Evolutionary conservation across 331 rosid genomes (phyloP), one percentile per base, ranked within the genome.

Genomic region (Malus hybrid): DNA sequence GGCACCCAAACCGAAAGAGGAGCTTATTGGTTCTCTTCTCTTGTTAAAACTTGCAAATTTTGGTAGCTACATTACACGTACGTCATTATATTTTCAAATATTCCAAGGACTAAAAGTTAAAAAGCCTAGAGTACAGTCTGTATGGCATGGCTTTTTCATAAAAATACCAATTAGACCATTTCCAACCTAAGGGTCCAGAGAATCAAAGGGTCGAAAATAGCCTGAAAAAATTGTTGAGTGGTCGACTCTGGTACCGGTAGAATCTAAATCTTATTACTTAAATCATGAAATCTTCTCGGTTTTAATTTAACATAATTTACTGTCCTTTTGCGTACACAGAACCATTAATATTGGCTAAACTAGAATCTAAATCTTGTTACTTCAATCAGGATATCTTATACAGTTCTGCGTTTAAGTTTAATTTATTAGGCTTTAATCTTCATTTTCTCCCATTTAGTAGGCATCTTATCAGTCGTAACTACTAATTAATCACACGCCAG

Each of bases 321-420:
- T 11, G 44, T 59, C 54, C 42, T 24, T 15, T 14, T 19, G 44
- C 9, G 13, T 55, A 27, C 63, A 4, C 34, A 34, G 2, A 55
- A 11, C 33, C 62, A 19, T 34, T 34, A 48, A 16, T 7, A 71
- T 33, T 56, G 46, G 36, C 16, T 14, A 57, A 34, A 7, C 10
- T 44, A 16, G 68, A 73, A 73, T 39, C 76, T 22, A 73, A 56
- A 72, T 59, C 57, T 59, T 61, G 52, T 69, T 42, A 11, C 70
- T 62, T 61, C 28, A 62, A 73, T 73, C 70, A 39, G 1, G 10
- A 59, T 19, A 73, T 39, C 59, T 66, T 66, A 7, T 19, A 27
- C 50, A n/a, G 16, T 9, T 55, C 32, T 36, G 14, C 10, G 36
- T 9, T 39, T 7, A 56, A 11, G 6, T 33, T 56, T 56, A 12